Conservation (phyloP, 495 filamentous ascomycete genomes). For the Tuber borchii region DNA sequence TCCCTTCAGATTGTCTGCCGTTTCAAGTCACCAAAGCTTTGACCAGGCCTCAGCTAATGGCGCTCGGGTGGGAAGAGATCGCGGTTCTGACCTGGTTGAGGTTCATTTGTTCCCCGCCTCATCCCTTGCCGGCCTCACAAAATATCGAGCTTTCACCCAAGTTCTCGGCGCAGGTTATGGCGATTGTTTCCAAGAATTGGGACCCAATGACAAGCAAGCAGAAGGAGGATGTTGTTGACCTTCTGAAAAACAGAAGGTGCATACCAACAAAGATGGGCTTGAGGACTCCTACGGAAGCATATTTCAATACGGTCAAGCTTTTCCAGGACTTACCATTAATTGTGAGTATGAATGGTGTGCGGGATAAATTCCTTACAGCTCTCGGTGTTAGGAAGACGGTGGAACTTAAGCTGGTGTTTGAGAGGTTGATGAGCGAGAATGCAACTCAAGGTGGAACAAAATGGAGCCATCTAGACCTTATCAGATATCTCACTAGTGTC, state of each 20-base stretch:
- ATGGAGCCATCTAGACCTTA: constrained; percentile 90
- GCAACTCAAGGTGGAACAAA: constrained; percentile 49
- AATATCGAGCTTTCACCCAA: constrained; percentile 63
- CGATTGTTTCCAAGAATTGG: constrained; percentile 80
- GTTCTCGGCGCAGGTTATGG: constrained; percentile 72
- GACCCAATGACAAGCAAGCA: constrained; percentile 60
- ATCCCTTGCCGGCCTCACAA: constrained; percentile 47
- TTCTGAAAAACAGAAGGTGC: constrained; percentile 61
- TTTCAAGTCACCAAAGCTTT: constrained; percentile 63
- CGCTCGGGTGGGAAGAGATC: constrained; percentile 75
- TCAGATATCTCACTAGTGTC: constrained; percentile 87
- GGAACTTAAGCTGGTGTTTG: constrained; percentile 87
- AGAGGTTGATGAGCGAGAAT: constrained; percentile 60
- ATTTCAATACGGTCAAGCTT: constrained; percentile 84
- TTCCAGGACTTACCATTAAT: constrained; percentile 89
- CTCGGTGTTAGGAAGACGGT: constrained; percentile 83
- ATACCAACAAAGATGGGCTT: constrained; percentile 91
- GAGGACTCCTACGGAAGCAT: constrained; percentile 78
- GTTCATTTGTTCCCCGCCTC: constrained; percentile 54
- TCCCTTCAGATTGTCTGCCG: constrained; percentile 76
- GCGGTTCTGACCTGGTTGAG: constrained; percentile 74
- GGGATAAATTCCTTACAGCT: constrained; percentile 77
- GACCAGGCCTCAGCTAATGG: constrained; percentile 59
- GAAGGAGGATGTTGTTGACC: constrained; percentile 57
- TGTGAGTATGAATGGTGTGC: constrained; percentile 63